A percentile compares a stretch with the other conserved stretches of the same genome.
These are phyloP conservation scores for Euclidium syriacum DNA, from an alignment of 345 rosid genomes.

Conservation along the genomic window DNA sequence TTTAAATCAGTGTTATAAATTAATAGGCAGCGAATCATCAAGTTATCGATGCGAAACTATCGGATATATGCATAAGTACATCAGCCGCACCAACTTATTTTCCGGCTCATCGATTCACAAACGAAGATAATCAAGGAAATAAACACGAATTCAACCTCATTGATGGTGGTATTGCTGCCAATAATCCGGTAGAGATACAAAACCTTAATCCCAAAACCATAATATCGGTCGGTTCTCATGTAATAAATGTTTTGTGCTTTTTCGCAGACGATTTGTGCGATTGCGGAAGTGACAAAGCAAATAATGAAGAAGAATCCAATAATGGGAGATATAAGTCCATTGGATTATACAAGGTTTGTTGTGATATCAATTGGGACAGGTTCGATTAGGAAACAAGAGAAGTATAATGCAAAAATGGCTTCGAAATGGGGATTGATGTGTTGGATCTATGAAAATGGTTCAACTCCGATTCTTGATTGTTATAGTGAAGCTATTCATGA, in stretches of 20 bases:
- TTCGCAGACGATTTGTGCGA: slow-evolving; percentile 57
- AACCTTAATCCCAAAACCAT: background rate
- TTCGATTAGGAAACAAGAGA: slow-evolving; percentile 35
- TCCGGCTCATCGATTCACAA: slow-evolving; percentile 55
- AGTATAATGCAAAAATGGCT: slow-evolving; percentile 41
- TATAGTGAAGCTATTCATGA: slow-evolving; percentile 43
- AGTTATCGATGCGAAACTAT: slow-evolving; percentile 40
- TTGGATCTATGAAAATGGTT: slow-evolving; percentile 47
- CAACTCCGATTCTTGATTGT: slow-evolving; percentile 53
- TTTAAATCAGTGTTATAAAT: background rate
- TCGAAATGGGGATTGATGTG: slow-evolving; percentile 60
- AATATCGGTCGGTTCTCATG: background rate
- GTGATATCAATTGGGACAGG: slow-evolving; percentile 78
- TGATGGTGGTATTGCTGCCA: slow-evolving; percentile 73
- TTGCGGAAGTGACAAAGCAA: slow-evolving; percentile 56
- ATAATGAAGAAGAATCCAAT: slow-evolving; percentile 46
- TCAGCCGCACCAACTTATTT: slow-evolving; percentile 75
- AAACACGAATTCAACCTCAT: slow-evolving; percentile 54
- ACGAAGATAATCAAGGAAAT: slow-evolving; percentile 33
- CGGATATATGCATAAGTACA: slow-evolving; percentile 66
- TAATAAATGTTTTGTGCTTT: background rate
- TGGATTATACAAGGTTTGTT: slow-evolving; percentile 47
- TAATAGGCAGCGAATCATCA: slow-evolving; percentile 31
- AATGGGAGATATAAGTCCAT: slow-evolving; percentile 37
- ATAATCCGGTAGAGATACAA: slow-evolving; percentile 50